Percentiles rank a stretch among this genome's conserved stretches.
phyloP scores from a whole-genome alignment of 2,329 filamentous ascomycete species.

The Lasiodiplodia theobromae region DNA sequence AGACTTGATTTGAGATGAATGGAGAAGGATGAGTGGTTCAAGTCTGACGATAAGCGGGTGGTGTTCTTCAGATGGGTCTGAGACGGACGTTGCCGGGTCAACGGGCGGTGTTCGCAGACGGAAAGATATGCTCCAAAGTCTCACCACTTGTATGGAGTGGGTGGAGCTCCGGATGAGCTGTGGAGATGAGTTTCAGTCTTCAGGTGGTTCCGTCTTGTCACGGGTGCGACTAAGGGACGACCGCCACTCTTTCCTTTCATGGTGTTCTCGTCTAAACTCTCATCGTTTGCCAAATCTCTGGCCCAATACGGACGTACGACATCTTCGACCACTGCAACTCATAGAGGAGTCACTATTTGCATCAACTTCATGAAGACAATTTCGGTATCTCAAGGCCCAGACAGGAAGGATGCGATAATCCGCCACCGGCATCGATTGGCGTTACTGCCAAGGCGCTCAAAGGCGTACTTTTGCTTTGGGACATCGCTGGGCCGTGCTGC shows the following conservation, averaged over 20 bases:
- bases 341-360: not conserved
- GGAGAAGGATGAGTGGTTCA: not conserved
- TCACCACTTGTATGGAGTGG: not conserved
- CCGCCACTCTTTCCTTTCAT: not conserved
- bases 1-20: not conserved
- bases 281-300: not conserved
- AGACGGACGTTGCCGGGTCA: not conserved
- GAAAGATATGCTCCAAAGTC: not conserved
- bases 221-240: not conserved
- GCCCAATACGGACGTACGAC: not conserved
- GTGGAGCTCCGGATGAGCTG: not conserved
- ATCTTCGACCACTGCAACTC: not conserved
- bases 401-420: not conserved
- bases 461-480: not conserved
- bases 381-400: not conserved
- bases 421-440: not conserved
- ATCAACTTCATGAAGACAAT: not conserved
- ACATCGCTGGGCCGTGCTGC: not conserved
- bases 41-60: not conserved
- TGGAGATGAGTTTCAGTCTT: not conserved
- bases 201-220: not conserved
- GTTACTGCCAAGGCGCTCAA: not conserved
- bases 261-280: not conserved
- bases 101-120: slow-evolving; percentile 4
- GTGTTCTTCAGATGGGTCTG: not conserved